These are phyloP conservation scores for Mucor saturninus DNA, from an alignment of 371 early-diverging fungal genomes.

Conservation along the genomic window DNA sequence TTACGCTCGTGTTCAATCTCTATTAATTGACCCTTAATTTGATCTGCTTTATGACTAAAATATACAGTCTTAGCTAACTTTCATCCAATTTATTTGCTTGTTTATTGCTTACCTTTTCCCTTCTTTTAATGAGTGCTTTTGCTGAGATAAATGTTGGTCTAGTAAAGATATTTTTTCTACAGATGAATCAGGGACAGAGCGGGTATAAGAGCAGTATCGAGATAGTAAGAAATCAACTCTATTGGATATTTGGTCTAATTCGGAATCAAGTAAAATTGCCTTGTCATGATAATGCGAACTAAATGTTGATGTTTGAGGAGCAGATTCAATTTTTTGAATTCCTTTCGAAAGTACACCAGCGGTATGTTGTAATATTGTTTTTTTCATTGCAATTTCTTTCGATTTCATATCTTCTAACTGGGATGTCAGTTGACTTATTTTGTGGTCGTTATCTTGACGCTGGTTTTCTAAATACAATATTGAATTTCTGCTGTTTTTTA, in stretches of 20 bases:
- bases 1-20: slow-evolving; percentile 22
- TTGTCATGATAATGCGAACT: background rate
- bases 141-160: background rate
- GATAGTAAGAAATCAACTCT: background rate
- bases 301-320: background rate
- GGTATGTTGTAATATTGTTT: slow-evolving; percentile 69
- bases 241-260: slow-evolving; percentile 6
- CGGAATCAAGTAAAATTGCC: background rate
- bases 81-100: background rate
- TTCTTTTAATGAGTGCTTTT: background rate
- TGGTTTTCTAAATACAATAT: slow-evolving; percentile 21
- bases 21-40: slow-evolving; percentile 22
- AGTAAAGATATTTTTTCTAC: background rate
- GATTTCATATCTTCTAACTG: slow-evolving; percentile 66
- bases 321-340: slow-evolving; percentile 26
- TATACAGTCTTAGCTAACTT: background rate
- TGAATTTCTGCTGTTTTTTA: slow-evolving; percentile 33
- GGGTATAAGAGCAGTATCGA: background rate
- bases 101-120: background rate
- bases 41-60: background rate
- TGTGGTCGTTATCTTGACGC: slow-evolving; percentile 53
- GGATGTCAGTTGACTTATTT: slow-evolving; percentile 67
- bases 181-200: background rate
- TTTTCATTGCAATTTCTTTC: slow-evolving; percentile 63
- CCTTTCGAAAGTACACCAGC: slow-evolving; percentile 62